Percentiles rank a stretch among this genome's conserved stretches.
These are phyloP conservation scores for Populus trichocarpa DNA, from an alignment of 441 rosid genomes.

Conservation along the genomic window DNA sequence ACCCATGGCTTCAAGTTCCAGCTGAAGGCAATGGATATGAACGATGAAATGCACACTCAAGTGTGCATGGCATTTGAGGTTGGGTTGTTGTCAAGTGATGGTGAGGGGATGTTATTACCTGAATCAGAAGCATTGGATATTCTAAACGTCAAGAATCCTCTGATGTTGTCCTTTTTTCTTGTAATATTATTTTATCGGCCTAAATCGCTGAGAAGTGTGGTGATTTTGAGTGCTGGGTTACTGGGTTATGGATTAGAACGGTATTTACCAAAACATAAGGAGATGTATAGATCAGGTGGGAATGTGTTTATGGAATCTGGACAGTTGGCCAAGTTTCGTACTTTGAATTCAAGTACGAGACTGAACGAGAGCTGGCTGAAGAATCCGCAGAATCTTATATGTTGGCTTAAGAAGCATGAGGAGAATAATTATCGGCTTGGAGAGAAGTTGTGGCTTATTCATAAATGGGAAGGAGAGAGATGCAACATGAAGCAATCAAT, in stretches of 20 bases:
- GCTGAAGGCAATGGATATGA: not conserved
- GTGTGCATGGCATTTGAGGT: not conserved
- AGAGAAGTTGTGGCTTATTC: not conserved
- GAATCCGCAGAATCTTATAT: not conserved
- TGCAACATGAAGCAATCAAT: not conserved
- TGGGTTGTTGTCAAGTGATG: not conserved
- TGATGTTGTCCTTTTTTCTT: not conserved
- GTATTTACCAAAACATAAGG: not conserved
- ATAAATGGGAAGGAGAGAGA: constrained; percentile 1
- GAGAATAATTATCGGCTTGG: not conserved
- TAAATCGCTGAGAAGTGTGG: not conserved
- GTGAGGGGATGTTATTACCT: not conserved
- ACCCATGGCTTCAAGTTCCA: not conserved
- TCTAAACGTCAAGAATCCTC: not conserved
- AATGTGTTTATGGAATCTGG: not conserved
- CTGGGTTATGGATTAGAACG: not conserved
- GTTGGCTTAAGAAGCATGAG: not conserved
- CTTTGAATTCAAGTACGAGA: not conserved
- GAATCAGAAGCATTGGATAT: not conserved
- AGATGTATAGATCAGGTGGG: not conserved
- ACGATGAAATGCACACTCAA: not conserved
- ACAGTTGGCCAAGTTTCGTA: not conserved
- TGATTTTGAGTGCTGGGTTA: not conserved
- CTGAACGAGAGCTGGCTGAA: not conserved
- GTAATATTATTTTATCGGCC: not conserved